Base-by-base conservation (phyloP, 2,329 filamentous ascomycete species). In the Tolypocladium endophyticum region DNA sequence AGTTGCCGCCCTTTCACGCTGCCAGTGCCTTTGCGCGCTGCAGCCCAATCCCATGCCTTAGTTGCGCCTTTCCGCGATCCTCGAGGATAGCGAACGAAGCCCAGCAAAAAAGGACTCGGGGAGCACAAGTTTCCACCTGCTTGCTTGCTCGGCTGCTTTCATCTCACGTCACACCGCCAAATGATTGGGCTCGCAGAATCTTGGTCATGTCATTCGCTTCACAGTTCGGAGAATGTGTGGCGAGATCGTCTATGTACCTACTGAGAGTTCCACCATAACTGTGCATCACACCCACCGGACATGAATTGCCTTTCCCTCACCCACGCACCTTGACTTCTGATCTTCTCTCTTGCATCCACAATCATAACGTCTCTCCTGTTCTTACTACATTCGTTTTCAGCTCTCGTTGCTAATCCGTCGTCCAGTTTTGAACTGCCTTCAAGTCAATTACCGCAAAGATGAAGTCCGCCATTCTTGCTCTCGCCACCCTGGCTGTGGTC, bases 401-500 rank as follows among this genome's bases (percentile, higher is more conserved):
- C 69, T 66, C 69, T 64, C 55, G 11, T 2, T 50, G 16, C 56
- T 57, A 57, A 63, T 61, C 63, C 57, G 64, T 50, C 55, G 58
- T 59, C 55, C 59, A 64, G 63, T 60, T 61, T 61, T 55, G 52
- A 64, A 55, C 36, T 41, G 33, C 52, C n/a, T 64, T 60, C 61
- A 65, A 63, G 59, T 54, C 60, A 62, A 45, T 57, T 61, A 65
- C 58, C 63, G 58, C 68, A 75, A 81, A 76, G 65, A 83, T 83
- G 81, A 83, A 82, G 79, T 72, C 74, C 59, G 68, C 73, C 60
- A 63, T 77, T 65, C 65, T 81, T 65, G 67, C 78, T 62, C 64
- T 78, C 66, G 73, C 74, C 69, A 68, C 74, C 64, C 67, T 78
- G 59, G 74, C 73, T 63, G 71, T 74, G 55, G 67, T 74, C 47